Evolutionary conservation across 2,329 filamentous ascomycete genomes (phyloP).

Genomic region (Fusarium sp.): DNA sequence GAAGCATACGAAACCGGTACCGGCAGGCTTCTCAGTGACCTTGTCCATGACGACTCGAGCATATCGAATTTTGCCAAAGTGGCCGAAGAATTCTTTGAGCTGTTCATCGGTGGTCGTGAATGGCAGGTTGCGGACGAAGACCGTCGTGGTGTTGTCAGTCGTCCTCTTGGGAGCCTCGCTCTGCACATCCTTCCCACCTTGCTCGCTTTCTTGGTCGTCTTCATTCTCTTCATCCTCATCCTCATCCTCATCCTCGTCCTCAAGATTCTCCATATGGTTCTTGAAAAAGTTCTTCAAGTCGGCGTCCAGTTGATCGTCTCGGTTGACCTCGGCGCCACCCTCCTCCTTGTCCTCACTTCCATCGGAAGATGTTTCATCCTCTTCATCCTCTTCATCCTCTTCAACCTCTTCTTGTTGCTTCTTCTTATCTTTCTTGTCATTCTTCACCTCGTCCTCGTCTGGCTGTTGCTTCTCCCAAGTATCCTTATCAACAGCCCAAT

Average conservation of each 20-base stretch:
- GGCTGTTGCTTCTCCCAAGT: conserved; percentile 77
- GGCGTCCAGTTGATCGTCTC: conserved; percentile 55
- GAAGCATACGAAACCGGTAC: conserved; percentile 96
- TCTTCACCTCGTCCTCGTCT: conserved; percentile 47
- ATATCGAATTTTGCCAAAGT: conserved; percentile 89
- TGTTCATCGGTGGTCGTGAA: conserved; percentile 86
- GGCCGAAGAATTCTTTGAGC: conserved; percentile 84
- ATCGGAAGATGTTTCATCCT: conserved; percentile 38
- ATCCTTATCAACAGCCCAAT: conserved; percentile 95
- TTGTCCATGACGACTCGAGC: conserved; percentile 90
- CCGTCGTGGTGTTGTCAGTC: conserved; percentile 72
- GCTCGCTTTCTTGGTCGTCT: conserved; percentile 49
- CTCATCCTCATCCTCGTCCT: conserved; percentile 64
- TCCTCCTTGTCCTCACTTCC: conserved; percentile 45
- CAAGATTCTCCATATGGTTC: conserved; percentile 65
- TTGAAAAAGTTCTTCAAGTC: conserved; percentile 66
- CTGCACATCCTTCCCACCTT: conserved; percentile 54
- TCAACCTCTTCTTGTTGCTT: conserved; percentile 53
- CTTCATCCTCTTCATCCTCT: conserved; percentile 53
- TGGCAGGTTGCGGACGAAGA: conserved; percentile 94
- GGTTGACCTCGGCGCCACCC: conserved; percentile 47
- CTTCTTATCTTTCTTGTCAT: conserved; percentile 51
- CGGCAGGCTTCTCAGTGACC: conserved; percentile 84
- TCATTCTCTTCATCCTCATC: conserved; percentile 57
- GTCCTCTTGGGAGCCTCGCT: conserved; percentile 42